Evolutionary conservation across 2,329 filamentous ascomycete genomes (phyloP).

Genomic region (Chalaropsis thielavioides): DNA sequence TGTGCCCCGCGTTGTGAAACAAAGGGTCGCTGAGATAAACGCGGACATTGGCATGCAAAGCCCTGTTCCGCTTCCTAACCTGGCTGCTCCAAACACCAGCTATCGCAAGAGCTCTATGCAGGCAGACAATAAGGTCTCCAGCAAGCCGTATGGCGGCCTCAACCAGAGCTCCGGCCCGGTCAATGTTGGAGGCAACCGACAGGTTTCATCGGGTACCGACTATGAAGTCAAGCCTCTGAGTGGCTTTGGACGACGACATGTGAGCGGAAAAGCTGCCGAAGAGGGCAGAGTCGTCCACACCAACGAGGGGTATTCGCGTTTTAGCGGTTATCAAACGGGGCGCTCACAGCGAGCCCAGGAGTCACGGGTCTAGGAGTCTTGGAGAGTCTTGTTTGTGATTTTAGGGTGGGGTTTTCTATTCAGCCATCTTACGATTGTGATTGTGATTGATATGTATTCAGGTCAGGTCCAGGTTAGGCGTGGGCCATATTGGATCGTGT

Average conservation of each 20-base stretch:
- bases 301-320: background rate
- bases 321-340: background rate
- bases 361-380: background rate
- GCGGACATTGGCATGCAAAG: background rate
- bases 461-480: background rate
- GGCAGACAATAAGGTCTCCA: constrained; percentile 34
- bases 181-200: constrained; percentile 35
- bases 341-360: background rate
- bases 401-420: background rate
- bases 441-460: background rate
- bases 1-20: background rate
- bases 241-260: constrained; percentile 39
- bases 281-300: constrained; percentile 38
- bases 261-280: constrained; percentile 60
- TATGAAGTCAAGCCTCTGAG: constrained; percentile 27
- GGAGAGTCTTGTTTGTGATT: background rate
- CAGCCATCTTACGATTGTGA: background rate
- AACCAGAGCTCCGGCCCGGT: constrained; percentile 36
- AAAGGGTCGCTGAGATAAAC: background rate
- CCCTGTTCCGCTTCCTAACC: constrained; percentile 1
- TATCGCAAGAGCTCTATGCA: constrained; percentile 36
- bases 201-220: constrained; percentile 47
- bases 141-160: constrained; percentile 46
- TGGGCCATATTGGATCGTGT: background rate
- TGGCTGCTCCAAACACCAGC: constrained; percentile 11